phyloP scores from a whole-genome alignment of 352 stramenopile genomes.

The Blastocystis sp. region DNA sequence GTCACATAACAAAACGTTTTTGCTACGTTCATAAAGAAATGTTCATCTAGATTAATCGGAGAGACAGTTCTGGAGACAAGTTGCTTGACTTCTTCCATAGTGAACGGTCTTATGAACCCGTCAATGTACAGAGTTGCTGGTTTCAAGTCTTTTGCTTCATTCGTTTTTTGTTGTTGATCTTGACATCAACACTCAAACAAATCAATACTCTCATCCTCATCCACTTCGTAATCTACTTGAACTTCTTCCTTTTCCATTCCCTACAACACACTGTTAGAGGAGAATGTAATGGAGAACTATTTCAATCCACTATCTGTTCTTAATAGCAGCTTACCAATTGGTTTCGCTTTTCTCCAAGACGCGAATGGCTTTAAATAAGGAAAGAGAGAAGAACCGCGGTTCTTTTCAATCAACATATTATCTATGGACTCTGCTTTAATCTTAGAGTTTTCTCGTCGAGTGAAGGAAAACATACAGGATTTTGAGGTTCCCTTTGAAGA shows the following conservation, averaged over 20 bases:
- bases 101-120: constrained; percentile 31
- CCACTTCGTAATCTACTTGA: constrained; percentile 48
- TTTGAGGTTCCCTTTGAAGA: constrained; percentile 65
- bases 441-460: too few species aligned
- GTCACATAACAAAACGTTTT: constrained; percentile 51
- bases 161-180: constrained; percentile 11
- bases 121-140: constrained; percentile 55
- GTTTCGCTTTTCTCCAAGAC: too few species aligned
- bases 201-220: constrained; percentile 9
- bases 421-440: too few species aligned
- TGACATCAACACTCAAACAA: neutral
- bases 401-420: neutral
- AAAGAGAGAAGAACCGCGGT: neutral
- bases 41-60: constrained; percentile 26
- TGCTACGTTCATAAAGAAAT: constrained; percentile 45
- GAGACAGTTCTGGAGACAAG: constrained; percentile 13
- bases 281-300: neutral
- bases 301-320: neutral
- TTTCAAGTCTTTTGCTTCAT: neutral
- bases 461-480: constrained; percentile 65
- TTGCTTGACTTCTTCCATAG: constrained; percentile 18
- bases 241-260: constrained; percentile 48
- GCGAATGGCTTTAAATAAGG: neutral
- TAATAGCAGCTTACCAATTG: too few species aligned
- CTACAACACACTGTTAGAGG: neutral